These are phyloP conservation scores for Glomus cerebriforme DNA, from an alignment of 192 early-diverging fungal species.

Conservation along the genomic window DNA sequence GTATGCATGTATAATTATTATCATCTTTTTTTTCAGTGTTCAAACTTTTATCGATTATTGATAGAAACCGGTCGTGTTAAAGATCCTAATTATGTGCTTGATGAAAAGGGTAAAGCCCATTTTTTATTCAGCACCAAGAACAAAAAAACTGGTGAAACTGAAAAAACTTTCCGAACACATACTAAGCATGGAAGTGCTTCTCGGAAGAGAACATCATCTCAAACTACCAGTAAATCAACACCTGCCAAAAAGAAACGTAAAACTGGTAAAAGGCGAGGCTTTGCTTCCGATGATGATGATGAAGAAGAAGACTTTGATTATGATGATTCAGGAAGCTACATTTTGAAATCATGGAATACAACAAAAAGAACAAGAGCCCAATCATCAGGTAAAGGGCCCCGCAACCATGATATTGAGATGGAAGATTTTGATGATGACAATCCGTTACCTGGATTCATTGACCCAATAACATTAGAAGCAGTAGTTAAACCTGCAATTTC, in stretches of 20 bases:
- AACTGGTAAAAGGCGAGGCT: slow-evolving; percentile 42
- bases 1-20: neutral
- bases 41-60: slow-evolving; percentile 93
- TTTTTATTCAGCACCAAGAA: slow-evolving; percentile 90
- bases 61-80: slow-evolving; percentile 85
- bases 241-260: slow-evolving; percentile 41
- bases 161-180: slow-evolving; percentile 82
- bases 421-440: slow-evolving; percentile 61
- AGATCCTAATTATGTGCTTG: slow-evolving; percentile 91
- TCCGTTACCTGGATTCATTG: slow-evolving; percentile 88
- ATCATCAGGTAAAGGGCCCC: slow-evolving; percentile 20
- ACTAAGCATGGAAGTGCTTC: slow-evolving; percentile 54
- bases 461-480: slow-evolving; percentile 92
- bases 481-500: slow-evolving; percentile 93
- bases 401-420: slow-evolving; percentile 1
- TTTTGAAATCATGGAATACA: slow-evolving; percentile 61
- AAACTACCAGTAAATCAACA: slow-evolving; percentile 42
- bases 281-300: slow-evolving; percentile 59
- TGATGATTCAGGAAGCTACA: slow-evolving; percentile 72
- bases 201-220: slow-evolving; percentile 27
- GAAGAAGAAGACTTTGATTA: slow-evolving; percentile 56
- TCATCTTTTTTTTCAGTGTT: slow-evolving; percentile 61
- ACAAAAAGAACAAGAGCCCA: slow-evolving; percentile 61
- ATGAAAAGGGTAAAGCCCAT: slow-evolving; percentile 88
- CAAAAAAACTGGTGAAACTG: slow-evolving; percentile 73